These are phyloP conservation scores for Pyricularia grisea DNA, from an alignment of 2,329 filamentous ascomycete genomes.

Conservation along the genomic window DNA sequence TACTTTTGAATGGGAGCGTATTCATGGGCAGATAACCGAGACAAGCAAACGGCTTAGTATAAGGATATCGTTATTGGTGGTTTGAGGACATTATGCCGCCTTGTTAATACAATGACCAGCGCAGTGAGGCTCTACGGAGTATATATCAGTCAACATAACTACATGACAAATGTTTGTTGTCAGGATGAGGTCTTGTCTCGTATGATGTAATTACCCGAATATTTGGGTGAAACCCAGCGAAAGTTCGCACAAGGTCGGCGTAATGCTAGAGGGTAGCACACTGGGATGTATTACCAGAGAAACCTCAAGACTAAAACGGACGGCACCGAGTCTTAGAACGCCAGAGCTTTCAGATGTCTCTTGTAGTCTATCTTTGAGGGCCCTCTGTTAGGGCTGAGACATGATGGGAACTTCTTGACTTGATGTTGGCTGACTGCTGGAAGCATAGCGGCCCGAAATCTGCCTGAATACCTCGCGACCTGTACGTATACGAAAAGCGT, in stretches of 20 bases:
- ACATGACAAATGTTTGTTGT: too few species aligned
- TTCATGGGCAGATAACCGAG: background rate
- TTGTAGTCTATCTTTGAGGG: background rate
- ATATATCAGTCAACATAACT: background rate
- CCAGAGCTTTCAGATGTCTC: background rate
- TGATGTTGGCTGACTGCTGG: background rate
- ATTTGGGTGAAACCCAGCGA: too few species aligned
- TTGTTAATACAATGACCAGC: background rate
- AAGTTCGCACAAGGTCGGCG: too few species aligned
- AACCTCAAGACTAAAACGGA: background rate
- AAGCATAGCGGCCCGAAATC: background rate
- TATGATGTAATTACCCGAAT: too few species aligned
- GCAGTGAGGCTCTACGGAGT: background rate
- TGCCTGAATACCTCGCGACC: background rate
- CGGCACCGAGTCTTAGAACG: background rate
- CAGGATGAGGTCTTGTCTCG: too few species aligned
- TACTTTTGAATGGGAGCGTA: background rate
- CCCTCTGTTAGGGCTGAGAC: background rate
- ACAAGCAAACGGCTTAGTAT: background rate
- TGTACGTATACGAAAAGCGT: background rate
- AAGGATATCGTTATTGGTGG: background rate
- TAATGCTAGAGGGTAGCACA: background rate
- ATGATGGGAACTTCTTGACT: background rate
- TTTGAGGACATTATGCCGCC: background rate
- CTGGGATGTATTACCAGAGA: background rate